Evolutionary conservation across 73 alveolate species (phyloP), one percentile per base, ranked within the genome.

Genomic region (Paraurostyla sp.): DNA sequence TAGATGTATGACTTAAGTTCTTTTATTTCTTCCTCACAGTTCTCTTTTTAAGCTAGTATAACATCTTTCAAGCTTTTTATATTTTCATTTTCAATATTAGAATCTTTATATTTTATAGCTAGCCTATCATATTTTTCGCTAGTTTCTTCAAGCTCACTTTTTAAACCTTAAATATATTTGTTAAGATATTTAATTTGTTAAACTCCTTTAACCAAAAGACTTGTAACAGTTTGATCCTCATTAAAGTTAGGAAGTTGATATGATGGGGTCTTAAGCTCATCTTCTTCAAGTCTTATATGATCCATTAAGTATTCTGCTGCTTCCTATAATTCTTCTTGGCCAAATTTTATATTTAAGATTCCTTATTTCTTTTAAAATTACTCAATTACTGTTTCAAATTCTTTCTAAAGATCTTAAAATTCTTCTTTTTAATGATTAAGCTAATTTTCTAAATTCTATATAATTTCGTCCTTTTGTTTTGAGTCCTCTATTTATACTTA

Each of bases 211-310:
- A 73, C 71, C 0, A 73, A 43, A 3, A 73, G 25, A 48, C 69
- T 32, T 11, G 86, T 48, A n/a, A 73, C 46, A 7, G 86, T 49
- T 49, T 73, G 52, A 30, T 73, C 86, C 29, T 73, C 86, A 40
- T 45, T 27, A 7, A 25, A 29, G 30, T 1, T 49, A 35, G 7
- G 7, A 43, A 2, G 13, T 45, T 40, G 49, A 9, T 20, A 1
- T 48, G 25, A 13, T 13, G 41, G 6, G 18, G 3, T 1, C 22
- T 23, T 35, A 2, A 23, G 25, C 16, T 65, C 78, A 2, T 73
- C 7, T 2, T 4, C 9, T n/a, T 73, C 71, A 4, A 48, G 56
- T 38, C 42, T 6, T 2, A 73, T 49, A 20, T 73, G 22, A 46
- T 23, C 27, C 29, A 73, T 49, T 15, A 73, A 23, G 33, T 25